Evolutionary conservation across 306 rosid species (phyloP), one percentile per base, ranked within the genome.

Genomic region (Cyamopsis tetragonoloba): DNA sequence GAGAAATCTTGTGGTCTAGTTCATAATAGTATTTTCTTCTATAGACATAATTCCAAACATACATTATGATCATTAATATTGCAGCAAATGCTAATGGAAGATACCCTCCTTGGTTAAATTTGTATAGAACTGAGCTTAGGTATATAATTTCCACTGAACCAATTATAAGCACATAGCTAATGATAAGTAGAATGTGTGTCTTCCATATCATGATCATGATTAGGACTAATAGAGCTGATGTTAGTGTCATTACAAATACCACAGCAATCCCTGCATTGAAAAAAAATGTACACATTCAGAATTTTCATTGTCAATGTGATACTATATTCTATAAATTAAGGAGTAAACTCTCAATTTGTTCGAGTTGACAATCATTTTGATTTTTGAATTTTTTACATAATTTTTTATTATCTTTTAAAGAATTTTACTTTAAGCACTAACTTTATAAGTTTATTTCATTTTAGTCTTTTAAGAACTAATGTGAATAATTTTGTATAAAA

Each of bases 231-330:
- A 92, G 80, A 8, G 74, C 48, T 3, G 92, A 87, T 27, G 95
- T 92, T 2, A 89, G 83, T 13, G 87, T 72, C 98, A 92, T 92
- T 0, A 92, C 98, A 50, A 92, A 82, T 73, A 89, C 91, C 86
- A 92, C 98, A 3, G 96, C 98, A 60, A 92, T 82, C 6, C 98
- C 95, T 92, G 81, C 54, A 69, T 27, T n/a, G n/a, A n/a, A n/a
- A n/a, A n/a, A n/a, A n/a, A n/a, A 34, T 8, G 1, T 30, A 31
- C 13, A 18, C 32, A 50, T 28, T 6, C 20, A 22, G 32, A 56
- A 3, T 56, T 56, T 56, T 31, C 42, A 4, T 56, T 56, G 43
- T 17, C 3, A n/a, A n/a, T n/a, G n/a, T n/a, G n/a, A n/a, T n/a
- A n/a, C n/a, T n/a, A n/a, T n/a, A n/a, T n/a, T n/a, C n/a, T n/a